Percentiles rank a stretch among this genome's conserved stretches.
Evolutionary conservation across 2,329 filamentous ascomycete genomes (phyloP).

Genomic region (Alternaria gansuensis): DNA sequence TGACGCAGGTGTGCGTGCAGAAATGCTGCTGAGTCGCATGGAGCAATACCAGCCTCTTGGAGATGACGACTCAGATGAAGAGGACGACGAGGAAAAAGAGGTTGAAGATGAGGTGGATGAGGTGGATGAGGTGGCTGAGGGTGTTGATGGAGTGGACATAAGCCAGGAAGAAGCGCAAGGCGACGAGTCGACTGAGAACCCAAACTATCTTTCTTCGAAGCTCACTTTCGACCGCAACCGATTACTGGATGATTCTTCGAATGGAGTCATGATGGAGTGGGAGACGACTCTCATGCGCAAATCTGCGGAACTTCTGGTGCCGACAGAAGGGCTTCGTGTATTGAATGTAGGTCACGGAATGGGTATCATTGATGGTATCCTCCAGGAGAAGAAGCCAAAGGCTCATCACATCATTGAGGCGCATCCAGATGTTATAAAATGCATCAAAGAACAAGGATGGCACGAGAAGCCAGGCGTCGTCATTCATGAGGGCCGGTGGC

Average conservation of each 20-base stretch:
- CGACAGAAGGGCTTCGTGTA: slow-evolving; percentile 54
- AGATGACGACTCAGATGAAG: slow-evolving; percentile 63
- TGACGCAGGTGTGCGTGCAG: slow-evolving; percentile 88
- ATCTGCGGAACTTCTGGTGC: slow-evolving; percentile 56
- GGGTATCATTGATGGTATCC: slow-evolving; percentile 61
- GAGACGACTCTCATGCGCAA: slow-evolving; percentile 60
- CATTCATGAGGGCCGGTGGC: slow-evolving; percentile 61
- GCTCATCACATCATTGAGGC: slow-evolving; percentile 63
- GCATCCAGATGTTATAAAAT: slow-evolving; percentile 59
- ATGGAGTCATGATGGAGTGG: slow-evolving; percentile 65
- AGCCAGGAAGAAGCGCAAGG: slow-evolving; percentile 34
- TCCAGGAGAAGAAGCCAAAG: slow-evolving; percentile 56
- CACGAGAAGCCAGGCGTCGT: slow-evolving; percentile 59
- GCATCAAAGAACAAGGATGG: slow-evolving; percentile 59
- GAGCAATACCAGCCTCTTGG: slow-evolving; percentile 80
- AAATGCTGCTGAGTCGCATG: slow-evolving; percentile 82
- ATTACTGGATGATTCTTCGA: slow-evolving; percentile 59
- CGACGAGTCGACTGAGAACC: slow-evolving; percentile 54
- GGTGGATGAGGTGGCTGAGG: slow-evolving; percentile 44
- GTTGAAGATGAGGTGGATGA: slow-evolving; percentile 54
- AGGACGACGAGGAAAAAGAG: slow-evolving; percentile 57
- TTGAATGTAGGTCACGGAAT: slow-evolving; percentile 63
- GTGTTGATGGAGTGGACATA: slow-evolving; percentile 40
- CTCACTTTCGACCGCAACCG: slow-evolving; percentile 60
- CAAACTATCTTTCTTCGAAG: slow-evolving; percentile 59